phyloP scores from a whole-genome alignment of 2,329 filamentous ascomycete species.

The Cercospora janseana region DNA sequence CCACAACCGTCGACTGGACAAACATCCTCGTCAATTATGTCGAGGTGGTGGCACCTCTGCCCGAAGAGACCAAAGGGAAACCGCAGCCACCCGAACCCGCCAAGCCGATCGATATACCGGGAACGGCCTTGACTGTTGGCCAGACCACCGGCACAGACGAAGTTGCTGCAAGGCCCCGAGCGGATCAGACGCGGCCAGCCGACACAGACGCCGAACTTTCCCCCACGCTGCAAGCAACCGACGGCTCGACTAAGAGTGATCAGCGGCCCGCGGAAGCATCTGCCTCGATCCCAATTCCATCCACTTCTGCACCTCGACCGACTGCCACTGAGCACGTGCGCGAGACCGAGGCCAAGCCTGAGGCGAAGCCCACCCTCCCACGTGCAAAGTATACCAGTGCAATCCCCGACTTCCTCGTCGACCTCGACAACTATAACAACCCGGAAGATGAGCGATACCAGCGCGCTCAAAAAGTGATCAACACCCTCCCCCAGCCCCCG shows the following conservation, averaged over 20 bases:
- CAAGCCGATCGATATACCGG: slow-evolving; percentile 35
- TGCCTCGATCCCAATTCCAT: slow-evolving; percentile 16
- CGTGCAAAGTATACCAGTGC: slow-evolving; percentile 65
- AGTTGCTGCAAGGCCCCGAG: slow-evolving; percentile 56
- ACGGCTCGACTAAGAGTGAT: slow-evolving; percentile 21
- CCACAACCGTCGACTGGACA: slow-evolving; percentile 94
- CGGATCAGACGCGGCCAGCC: slow-evolving; percentile 23
- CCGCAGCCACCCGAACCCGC: slow-evolving; percentile 32
- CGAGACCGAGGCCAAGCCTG: slow-evolving; percentile 18
- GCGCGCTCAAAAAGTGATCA: slow-evolving; percentile 70
- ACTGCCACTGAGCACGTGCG: slow-evolving; percentile 12
- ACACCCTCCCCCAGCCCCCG: slow-evolving; percentile 79
- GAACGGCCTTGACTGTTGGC: slow-evolving; percentile 29
- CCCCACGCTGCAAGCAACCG: slow-evolving; percentile 24
- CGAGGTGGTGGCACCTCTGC: slow-evolving; percentile 60
- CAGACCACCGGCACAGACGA: slow-evolving; percentile 27
- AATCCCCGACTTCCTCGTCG: slow-evolving; percentile 80
- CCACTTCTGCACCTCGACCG: slow-evolving; percentile 13
- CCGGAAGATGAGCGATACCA: slow-evolving; percentile 73
- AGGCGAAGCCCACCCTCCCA: slow-evolving; percentile 38
- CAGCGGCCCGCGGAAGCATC: slow-evolving; percentile 11
- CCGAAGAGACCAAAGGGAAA: slow-evolving; percentile 20
- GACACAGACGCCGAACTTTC: slow-evolving; percentile 27
- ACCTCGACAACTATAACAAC: slow-evolving; percentile 63
- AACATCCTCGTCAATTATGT: slow-evolving; percentile 99